A percentile compares a stretch with the other conserved stretches of the same genome.
These are phyloP conservation scores for Vanrija sp. DNA, from an alignment of 1,284 basidiomycete genomes.

Conservation along the genomic window DNA sequence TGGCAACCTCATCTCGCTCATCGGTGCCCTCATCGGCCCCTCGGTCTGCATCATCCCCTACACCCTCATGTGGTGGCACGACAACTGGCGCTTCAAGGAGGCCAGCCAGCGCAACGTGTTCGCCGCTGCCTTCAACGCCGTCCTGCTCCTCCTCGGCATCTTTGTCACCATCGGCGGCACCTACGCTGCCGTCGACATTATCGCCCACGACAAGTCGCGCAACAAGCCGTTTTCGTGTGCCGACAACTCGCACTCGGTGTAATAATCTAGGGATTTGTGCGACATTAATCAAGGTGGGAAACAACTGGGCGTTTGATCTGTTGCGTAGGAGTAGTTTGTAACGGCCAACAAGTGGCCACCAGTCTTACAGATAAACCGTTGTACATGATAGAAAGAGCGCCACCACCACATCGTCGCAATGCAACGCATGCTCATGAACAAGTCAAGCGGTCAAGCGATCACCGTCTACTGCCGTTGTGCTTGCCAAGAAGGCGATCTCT, in stretches of 20 bases:
- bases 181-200: slow-evolving; percentile 32
- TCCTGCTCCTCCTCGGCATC: slow-evolving; percentile 24
- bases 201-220: slow-evolving; percentile 22
- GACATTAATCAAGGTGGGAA: too few relatives aligned
- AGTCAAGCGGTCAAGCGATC: too few relatives aligned
- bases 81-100: slow-evolving; percentile 15
- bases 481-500: too few relatives aligned
- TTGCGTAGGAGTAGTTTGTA: too few relatives aligned
- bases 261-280: not conserved
- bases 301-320: too few relatives aligned
- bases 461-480: too few relatives aligned
- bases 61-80: slow-evolving; percentile 32
- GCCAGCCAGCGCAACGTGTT: slow-evolving; percentile 3
- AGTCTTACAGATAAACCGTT: too few relatives aligned
- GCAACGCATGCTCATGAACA: too few relatives aligned
- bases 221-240: slow-evolving; percentile 34
- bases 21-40: slow-evolving; percentile 36
- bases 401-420: too few relatives aligned
- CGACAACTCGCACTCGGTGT: slow-evolving; percentile 31
- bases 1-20: slow-evolving; percentile 29
- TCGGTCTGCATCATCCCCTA: slow-evolving; percentile 29
- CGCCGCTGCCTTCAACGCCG: slow-evolving; percentile 8
- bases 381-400: too few relatives aligned
- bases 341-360: too few relatives aligned
- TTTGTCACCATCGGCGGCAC: slow-evolving; percentile 33